phyloP scores from a whole-genome alignment of 202 grass and related monocot genomes.

The Bolboschoenoplectus hybrid region DNA sequence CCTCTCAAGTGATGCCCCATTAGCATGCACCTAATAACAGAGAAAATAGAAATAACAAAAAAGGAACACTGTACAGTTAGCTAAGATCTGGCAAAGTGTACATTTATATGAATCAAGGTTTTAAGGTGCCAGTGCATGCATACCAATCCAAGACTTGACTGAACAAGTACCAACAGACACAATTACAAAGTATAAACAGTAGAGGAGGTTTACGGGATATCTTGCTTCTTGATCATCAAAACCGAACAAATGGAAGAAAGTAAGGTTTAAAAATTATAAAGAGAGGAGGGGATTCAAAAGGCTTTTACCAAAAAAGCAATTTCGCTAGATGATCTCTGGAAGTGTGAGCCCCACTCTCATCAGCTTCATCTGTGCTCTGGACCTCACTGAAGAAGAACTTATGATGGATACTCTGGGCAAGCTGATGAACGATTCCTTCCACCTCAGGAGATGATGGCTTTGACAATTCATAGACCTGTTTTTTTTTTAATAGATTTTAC shows the following conservation, averaged over 20 bases:
- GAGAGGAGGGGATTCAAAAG: not conserved
- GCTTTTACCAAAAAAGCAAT: conserved; percentile 43
- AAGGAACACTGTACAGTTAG: not conserved
- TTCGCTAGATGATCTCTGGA: conserved; percentile 48
- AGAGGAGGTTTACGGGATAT: not conserved
- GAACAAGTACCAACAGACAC: not conserved
- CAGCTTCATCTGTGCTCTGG: not conserved
- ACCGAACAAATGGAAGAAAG: not conserved
- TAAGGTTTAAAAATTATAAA: conserved; percentile 23
- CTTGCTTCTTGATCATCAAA: not conserved
- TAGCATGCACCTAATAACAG: conserved; percentile 44
- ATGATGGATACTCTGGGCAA: conserved; percentile 41
- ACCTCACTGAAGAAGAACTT: conserved; percentile 31
- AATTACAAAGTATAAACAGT: not conserved
- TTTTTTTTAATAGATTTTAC: not conserved
- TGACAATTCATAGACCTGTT: conserved; percentile 46
- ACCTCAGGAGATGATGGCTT: conserved; percentile 46
- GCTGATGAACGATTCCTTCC: conserved; percentile 46
- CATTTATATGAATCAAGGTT: not conserved
- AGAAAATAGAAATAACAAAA: not conserved
- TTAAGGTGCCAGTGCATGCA: not conserved
- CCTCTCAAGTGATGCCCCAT: conserved; percentile 54
- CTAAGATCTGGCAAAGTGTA: not conserved
- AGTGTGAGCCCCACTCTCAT: conserved; percentile 19
- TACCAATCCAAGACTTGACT: not conserved